Conservation (phyloP, 352 stramenopile species). For the Pythium aristosporum region DNA sequence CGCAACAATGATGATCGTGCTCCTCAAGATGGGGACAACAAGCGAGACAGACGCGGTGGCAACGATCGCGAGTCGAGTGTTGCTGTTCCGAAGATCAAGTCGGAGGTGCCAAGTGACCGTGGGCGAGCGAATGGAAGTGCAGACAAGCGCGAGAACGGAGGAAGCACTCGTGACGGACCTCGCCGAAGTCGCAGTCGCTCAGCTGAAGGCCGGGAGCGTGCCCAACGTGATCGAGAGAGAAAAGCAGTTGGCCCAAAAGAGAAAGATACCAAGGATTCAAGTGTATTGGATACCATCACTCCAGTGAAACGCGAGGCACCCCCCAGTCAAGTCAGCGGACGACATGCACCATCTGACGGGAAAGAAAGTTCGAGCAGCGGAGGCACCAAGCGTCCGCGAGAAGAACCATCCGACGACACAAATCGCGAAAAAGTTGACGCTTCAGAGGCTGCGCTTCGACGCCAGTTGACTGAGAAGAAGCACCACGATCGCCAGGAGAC, state of each 20-base stretch:
- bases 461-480: conserved; percentile 69
- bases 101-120: conserved; percentile 13
- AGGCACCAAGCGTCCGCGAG: conserved; percentile 49
- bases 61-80: conserved; percentile 19
- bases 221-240: conserved; percentile 22
- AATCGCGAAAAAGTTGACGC: conserved; percentile 29
- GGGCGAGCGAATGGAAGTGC: conserved; percentile 7
- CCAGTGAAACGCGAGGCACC: conserved; percentile 22
- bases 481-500: conserved; percentile 29
- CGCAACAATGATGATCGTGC: conserved; percentile 18
- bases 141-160: conserved; percentile 21
- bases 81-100: conserved; percentile 12
- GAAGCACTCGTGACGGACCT: conserved; percentile 1
- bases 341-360: conserved; percentile 6
- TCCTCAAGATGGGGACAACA: conserved; percentile 9
- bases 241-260: neutral
- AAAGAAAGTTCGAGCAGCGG: conserved; percentile 14
- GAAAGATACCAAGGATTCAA: conserved; percentile 13
- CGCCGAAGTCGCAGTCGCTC: conserved; percentile 31
- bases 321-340: conserved; percentile 21
- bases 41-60: conserved; percentile 21
- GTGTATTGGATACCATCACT: neutral
- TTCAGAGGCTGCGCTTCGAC: conserved; percentile 41
- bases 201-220: conserved; percentile 9
- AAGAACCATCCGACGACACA: conserved; percentile 53